Base-by-base conservation (phyloP, 768 basidiomycete species). In the Cytidiella melzeri region DNA sequence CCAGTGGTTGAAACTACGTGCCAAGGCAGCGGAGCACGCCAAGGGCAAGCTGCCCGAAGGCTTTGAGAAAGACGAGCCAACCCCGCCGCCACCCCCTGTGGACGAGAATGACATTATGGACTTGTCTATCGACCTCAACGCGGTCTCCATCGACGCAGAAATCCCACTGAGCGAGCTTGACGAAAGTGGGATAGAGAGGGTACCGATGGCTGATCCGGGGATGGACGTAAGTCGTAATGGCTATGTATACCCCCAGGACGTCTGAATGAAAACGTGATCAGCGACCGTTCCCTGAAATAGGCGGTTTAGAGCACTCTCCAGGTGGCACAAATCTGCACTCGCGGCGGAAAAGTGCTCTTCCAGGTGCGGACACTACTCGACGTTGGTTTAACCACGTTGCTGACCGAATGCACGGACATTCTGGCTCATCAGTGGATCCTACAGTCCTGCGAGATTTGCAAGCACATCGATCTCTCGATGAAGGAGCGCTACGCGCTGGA, bases 291-390 rank as follows among this genome's bases (percentile, higher is more conserved):
- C 84, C 83, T 45, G 84, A 84, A 58, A 71, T 83, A 46, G 77
- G 76, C 52, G 69, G 76, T 57, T 78, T 83, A 51, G 79, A 80
- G 58, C 78, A 79, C 41, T 72, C 80, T 25, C 67, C 74, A 55
- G 68, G 76, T 26, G 57, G 51, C 47, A 70, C 73, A 50, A 80
- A 83, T 39, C 76, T 92, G 47, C 95, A 99, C 68, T 81, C 94
- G 27, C 83, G 95, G 58, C 79, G 95, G 67, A 96, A 93, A 74
- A 95, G 92, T 60, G 93, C 95, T 41, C 74, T 97, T 53, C 94
- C 92, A 70, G 86, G 90, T 90, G 65, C 61, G 69, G 68, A 23
- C 49, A 49, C 50, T 46, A 28, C 54, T 55, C 36, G 57, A 38
- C 43, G 41, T 43, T 48, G 30, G 43, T 27, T 49, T 40, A 41